Conservation (phyloP, 1,139 yeast species). For the Scheffersomyces segobiensis region DNA sequence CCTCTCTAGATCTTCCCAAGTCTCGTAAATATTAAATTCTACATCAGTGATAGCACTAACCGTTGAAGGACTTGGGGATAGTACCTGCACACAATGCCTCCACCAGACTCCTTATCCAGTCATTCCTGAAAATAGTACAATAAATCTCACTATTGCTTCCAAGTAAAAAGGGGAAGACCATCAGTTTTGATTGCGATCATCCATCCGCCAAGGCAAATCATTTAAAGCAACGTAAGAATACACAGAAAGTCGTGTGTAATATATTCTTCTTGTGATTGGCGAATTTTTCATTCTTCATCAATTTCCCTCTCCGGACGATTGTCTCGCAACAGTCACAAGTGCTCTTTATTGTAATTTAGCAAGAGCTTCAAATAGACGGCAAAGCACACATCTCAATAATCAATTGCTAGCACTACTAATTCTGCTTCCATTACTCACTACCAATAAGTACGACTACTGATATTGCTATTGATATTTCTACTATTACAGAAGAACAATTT, state of each 20-base stretch:
- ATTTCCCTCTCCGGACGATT: not conserved
- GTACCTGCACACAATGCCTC: not conserved
- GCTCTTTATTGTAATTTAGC: not conserved
- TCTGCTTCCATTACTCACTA: not conserved
- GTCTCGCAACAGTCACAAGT: not conserved
- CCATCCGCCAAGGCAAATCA: not conserved
- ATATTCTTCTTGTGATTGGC: not conserved
- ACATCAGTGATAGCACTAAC: not conserved
- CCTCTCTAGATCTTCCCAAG: not conserved
- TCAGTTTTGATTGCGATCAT: not conserved
- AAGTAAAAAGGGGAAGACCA: not conserved
- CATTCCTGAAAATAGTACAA: not conserved
- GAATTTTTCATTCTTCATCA: not conserved
- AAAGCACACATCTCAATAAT: not conserved
- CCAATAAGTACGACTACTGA: not conserved
- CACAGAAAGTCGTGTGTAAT: not conserved
- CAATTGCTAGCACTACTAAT: not conserved
- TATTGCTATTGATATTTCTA: too few relatives aligned
- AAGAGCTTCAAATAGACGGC: not conserved
- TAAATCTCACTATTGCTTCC: not conserved
- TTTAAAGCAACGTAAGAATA: not conserved
- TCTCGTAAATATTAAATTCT: not conserved
- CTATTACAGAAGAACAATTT: not conserved
- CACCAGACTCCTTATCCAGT: not conserved
- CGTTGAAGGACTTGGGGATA: not conserved